A percentile compares a stretch with the other conserved stretches of the same genome.
Evolutionary conservation across 331 rosid genomes (phyloP).

Genomic region (Pyrus hybrid): DNA sequence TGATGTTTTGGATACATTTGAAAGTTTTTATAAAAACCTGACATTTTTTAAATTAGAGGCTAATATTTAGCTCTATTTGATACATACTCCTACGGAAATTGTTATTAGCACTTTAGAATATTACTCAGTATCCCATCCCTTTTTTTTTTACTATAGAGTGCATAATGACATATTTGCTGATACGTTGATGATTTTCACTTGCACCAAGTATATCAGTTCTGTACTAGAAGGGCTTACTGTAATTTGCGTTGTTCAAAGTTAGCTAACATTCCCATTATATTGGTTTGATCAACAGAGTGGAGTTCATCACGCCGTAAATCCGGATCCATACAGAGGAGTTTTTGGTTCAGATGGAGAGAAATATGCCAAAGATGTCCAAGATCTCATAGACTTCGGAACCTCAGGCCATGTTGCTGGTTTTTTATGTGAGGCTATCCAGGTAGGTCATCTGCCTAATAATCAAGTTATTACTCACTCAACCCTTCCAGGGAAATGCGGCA

Average conservation of each 20-base stretch:
- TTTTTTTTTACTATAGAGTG: background rate
- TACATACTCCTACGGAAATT: no score
- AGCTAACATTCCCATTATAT: background rate
- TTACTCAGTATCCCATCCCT: background rate
- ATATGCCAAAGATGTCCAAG: slow-evolving; percentile 83
- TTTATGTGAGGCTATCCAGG: slow-evolving; percentile 88
- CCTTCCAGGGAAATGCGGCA: background rate
- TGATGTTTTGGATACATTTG: no score
- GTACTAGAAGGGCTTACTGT: background rate
- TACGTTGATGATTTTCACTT: background rate
- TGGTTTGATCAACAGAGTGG: slow-evolving; percentile 53
- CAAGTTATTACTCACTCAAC: background rate
- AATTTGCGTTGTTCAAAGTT: background rate
- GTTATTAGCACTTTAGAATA: background rate
- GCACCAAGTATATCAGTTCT: background rate
- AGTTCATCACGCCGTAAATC: slow-evolving; percentile 86
- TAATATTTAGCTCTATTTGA: no score
- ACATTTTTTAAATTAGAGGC: no score
- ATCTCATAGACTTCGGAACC: slow-evolving; percentile 81
- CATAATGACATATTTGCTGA: background rate
- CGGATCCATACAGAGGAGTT: slow-evolving; percentile 91
- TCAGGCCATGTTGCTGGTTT: slow-evolving; percentile 83
- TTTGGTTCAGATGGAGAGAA: slow-evolving; percentile 91
- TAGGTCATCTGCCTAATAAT: slow-evolving; percentile 1
- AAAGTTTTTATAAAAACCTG: no score